A percentile compares a stretch with the other conserved stretches of the same genome.
Conservation (phyloP, 2,329 filamentous ascomycete species). For the Colletotrichum sp. region DNA sequence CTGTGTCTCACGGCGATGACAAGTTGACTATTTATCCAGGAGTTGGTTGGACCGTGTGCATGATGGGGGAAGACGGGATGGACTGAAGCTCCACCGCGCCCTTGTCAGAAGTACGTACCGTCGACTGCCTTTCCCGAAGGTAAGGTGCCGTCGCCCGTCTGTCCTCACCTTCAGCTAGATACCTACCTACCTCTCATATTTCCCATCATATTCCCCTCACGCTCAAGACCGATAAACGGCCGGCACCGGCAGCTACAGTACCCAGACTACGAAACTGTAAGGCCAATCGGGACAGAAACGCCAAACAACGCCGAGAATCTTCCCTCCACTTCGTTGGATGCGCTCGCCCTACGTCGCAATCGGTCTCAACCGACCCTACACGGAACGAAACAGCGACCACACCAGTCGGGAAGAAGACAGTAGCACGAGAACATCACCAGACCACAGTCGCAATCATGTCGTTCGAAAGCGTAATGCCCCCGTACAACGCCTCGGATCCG, state of each 20-base stretch:
- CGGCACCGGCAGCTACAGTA: not conserved
- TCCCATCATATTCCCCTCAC: not conserved
- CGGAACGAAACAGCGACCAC: not conserved
- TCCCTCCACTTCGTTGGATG: not conserved
- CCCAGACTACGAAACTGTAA: not conserved
- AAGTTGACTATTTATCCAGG: not conserved
- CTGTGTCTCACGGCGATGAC: not conserved
- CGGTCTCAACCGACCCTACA: not conserved
- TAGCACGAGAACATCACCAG: not conserved
- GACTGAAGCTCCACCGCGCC: not conserved
- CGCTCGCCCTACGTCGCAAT: not conserved
- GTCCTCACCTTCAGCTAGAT: not conserved
- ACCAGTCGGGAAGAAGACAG: not conserved
- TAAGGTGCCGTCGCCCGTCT: not conserved
- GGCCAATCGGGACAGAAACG: not conserved
- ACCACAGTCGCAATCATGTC: constrained; percentile 58
- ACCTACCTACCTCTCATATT: not conserved
- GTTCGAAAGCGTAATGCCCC: constrained; percentile 72
- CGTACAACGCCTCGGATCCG: constrained; percentile 76
- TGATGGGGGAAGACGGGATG: not conserved
- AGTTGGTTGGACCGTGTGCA: not conserved
- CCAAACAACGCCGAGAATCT: not conserved
- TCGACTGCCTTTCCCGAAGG: not conserved
- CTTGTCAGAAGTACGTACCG: not conserved
- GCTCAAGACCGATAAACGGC: not conserved